Conservation (phyloP, 805 yeast genomes). For the Grigorovia jiainica region DNA sequence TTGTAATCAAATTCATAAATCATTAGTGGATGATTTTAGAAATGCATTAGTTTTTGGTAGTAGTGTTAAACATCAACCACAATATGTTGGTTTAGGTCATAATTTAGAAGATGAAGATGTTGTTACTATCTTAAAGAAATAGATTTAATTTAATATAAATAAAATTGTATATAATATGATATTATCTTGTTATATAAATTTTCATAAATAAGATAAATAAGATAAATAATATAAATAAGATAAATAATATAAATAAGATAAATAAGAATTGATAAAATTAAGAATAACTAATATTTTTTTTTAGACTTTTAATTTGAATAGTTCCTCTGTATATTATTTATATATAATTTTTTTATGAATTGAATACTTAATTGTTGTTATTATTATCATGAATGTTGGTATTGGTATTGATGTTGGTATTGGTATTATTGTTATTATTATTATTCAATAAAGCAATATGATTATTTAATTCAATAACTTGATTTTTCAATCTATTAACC, state of each 20-base stretch:
- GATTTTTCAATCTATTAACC: slow-evolving; percentile 26
- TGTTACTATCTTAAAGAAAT: slow-evolving; percentile 81
- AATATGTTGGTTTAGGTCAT: slow-evolving; percentile 84
- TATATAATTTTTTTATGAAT: too few species aligned
- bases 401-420: not conserved
- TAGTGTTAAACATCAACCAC: slow-evolving; percentile 96
- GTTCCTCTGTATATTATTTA: too few species aligned
- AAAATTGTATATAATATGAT: not conserved
- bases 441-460: slow-evolving; percentile 18
- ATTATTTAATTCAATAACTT: slow-evolving; percentile 9
- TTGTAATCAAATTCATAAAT: slow-evolving; percentile 92
- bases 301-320: too few species aligned
- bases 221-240: too few species aligned
- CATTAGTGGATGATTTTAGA: slow-evolving; percentile 86
- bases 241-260: too few species aligned
- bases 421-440: not conserved
- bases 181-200: not conserved
- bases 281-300: too few species aligned
- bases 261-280: too few species aligned
- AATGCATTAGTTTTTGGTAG: slow-evolving; percentile 89
- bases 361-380: not conserved
- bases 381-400: not conserved
- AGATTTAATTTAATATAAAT: slow-evolving; percentile 1
- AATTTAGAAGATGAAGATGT: slow-evolving; percentile 91
- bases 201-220: not conserved